phyloP scores from a whole-genome alignment of 1,139 yeast species.

The Blastobotrys buckinghamii region DNA sequence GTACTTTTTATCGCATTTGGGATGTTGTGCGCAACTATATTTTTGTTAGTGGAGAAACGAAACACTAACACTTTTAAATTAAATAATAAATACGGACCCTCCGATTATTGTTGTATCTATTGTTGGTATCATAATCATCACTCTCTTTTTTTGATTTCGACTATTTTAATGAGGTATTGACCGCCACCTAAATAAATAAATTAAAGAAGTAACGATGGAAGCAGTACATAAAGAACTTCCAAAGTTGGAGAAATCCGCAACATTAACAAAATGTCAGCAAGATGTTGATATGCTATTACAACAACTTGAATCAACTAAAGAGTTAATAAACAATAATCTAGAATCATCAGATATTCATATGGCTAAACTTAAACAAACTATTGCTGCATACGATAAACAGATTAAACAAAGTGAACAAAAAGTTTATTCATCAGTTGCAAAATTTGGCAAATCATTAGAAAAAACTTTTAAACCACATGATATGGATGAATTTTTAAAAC shows the following conservation, averaged over 20 bases:
- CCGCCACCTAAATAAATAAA: background rate
- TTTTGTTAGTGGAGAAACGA: background rate
- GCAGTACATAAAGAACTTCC: constrained; percentile 26
- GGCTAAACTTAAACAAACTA: constrained; percentile 6
- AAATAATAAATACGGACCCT: too few relatives aligned
- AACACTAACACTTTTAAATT: too few relatives aligned
- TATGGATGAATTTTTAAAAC: background rate
- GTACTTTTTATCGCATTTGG: too few relatives aligned
- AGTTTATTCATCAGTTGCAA: constrained; percentile 28
- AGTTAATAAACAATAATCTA: too few relatives aligned
- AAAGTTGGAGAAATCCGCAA: constrained; percentile 25
- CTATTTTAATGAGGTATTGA: too few relatives aligned
- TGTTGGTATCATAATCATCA: too few relatives aligned
- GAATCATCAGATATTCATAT: too few relatives aligned
- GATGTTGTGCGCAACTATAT: background rate
- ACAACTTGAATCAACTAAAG: constrained; percentile 13
- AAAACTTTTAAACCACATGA: constrained; percentile 23
- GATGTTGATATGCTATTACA: constrained; percentile 29
- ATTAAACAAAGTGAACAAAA: constrained; percentile 29
- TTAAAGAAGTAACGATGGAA: constrained; percentile 24
- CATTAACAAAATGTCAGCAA: constrained; percentile 26
- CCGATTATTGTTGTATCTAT: too few relatives aligned
- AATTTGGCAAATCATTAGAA: constrained; percentile 33
- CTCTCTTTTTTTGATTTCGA: too few relatives aligned
- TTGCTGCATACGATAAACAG: constrained; percentile 10